Evolutionary conservation across 73 alveolate genomes (phyloP).

Genomic region (Paramecium caudatum): DNA sequence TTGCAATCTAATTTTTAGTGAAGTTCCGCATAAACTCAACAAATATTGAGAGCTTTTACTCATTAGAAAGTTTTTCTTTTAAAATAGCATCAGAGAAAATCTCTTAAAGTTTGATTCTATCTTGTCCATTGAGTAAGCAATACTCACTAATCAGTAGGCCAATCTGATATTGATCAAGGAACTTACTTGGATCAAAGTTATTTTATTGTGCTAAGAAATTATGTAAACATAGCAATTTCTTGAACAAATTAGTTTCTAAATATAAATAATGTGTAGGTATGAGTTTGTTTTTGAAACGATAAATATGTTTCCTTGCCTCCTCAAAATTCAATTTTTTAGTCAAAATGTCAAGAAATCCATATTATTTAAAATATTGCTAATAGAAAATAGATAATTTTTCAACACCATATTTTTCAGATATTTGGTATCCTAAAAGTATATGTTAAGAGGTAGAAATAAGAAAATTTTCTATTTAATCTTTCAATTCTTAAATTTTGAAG

Average conservation of each 20-base stretch:
- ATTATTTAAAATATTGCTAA: slow-evolving; percentile 15
- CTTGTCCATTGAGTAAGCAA: background rate
- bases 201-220: background rate
- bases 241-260: slow-evolving; percentile 1
- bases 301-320: background rate
- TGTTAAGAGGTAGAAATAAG: background rate
- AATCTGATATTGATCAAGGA: background rate
- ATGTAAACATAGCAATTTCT: background rate
- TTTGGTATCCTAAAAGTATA: background rate
- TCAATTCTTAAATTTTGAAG: background rate
- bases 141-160: background rate
- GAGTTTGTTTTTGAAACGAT: background rate
- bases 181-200: background rate
- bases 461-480: background rate
- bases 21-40: background rate
- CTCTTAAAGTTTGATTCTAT: slow-evolving; percentile 5
- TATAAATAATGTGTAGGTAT: slow-evolving; percentile 23
- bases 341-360: slow-evolving; percentile 25
- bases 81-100: slow-evolving; percentile 1
- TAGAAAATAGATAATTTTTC: background rate
- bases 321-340: background rate
- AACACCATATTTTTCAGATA: slow-evolving; percentile 2
- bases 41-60: background rate
- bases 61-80: background rate
- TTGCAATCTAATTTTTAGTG: background rate